phyloP scores from a whole-genome alignment of 2,329 filamentous ascomycete species.

The Aspergillus sp. region DNA sequence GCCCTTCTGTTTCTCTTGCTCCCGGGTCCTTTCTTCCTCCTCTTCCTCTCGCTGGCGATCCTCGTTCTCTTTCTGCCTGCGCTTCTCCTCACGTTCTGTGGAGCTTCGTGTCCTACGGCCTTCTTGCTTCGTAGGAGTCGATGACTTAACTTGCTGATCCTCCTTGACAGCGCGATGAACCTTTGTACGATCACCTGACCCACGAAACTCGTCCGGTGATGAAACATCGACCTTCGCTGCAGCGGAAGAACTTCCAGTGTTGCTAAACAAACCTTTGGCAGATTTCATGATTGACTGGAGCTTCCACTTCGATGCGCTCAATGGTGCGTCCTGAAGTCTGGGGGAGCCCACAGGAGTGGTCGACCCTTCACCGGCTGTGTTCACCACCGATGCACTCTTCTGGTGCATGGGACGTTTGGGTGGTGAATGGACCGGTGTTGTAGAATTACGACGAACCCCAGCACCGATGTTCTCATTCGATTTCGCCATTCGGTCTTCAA shows the following conservation, averaged over 20 bases:
- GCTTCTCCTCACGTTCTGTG: conserved; percentile 46
- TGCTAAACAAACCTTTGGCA: conserved; percentile 77
- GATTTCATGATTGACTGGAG: conserved; percentile 84
- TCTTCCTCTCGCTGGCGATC: conserved; percentile 18
- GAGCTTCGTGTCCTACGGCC: conserved; percentile 50
- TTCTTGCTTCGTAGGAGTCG: conserved; percentile 29
- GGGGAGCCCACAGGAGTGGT: conserved; percentile 54
- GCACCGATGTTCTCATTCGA: conserved; percentile 11
- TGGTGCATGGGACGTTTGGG: conserved; percentile 44
- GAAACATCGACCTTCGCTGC: conserved; percentile 51
- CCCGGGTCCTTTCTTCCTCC: conserved; percentile 20
- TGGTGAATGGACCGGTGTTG: conserved; percentile 52
- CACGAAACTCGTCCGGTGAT: conserved; percentile 32
- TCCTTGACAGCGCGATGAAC: conserved; percentile 14
- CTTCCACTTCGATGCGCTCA: conserved; percentile 89
- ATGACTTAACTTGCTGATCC: conserved; percentile 14
- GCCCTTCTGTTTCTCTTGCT: conserved; percentile 29
- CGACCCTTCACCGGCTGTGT: conserved; percentile 43
- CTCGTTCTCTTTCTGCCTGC: conserved; percentile 26
- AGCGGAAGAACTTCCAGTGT: conserved; percentile 54
- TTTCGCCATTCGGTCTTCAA: conserved; percentile 9
- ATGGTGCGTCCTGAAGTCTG: conserved; percentile 60
- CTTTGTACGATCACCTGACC: conserved; percentile 20
- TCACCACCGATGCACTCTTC: conserved; percentile 56
- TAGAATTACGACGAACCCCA: conserved; percentile 54